Percentiles rank a stretch among this genome's conserved stretches.
phyloP scores from a whole-genome alignment of 2,329 filamentous ascomycete species.

The Sporothrix euskadiensis region DNA sequence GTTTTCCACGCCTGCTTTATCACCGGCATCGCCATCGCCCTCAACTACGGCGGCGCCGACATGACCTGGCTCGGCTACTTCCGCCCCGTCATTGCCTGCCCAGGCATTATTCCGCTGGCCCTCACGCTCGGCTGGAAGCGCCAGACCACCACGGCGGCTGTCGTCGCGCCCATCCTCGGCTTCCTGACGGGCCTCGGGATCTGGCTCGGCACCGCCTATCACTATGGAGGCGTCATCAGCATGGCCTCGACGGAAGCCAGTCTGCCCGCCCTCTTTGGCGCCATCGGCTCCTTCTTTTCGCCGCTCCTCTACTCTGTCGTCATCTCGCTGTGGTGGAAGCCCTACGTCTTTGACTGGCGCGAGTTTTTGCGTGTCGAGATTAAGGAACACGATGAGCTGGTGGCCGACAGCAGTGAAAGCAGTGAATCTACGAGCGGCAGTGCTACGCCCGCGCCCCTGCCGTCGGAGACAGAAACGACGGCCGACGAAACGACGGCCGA shows the following conservation, averaged over 20 bases:
- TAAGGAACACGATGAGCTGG: constrained; percentile 42
- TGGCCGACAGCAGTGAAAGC: constrained; percentile 23
- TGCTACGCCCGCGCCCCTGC: neutral
- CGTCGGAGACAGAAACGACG: neutral
- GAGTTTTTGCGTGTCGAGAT: constrained; percentile 51
- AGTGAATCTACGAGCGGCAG: constrained; percentile 6
- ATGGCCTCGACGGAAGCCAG: constrained; percentile 42
- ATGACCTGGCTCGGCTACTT: constrained; percentile 44
- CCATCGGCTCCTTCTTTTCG: constrained; percentile 48
- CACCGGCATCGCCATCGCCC: constrained; percentile 40
- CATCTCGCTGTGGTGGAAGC: constrained; percentile 44
- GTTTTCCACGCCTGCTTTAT: constrained; percentile 40
- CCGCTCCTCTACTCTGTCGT: constrained; percentile 49
- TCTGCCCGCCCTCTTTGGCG: constrained; percentile 48
- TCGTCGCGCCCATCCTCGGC: constrained; percentile 41
- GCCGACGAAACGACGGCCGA: neutral
- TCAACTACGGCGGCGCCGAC: constrained; percentile 43
- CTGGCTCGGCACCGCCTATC: constrained; percentile 43
- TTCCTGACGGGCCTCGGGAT: constrained; percentile 39
- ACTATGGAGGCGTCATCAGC: constrained; percentile 40
- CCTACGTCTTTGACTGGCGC: constrained; percentile 40
- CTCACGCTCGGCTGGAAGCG: constrained; percentile 43
- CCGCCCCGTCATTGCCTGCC: constrained; percentile 36
- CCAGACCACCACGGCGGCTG: constrained; percentile 43
- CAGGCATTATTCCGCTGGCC: constrained; percentile 41